phyloP scores from a whole-genome alignment of 495 filamentous ascomycete genomes.

The Annulohypoxylon stygium region DNA sequence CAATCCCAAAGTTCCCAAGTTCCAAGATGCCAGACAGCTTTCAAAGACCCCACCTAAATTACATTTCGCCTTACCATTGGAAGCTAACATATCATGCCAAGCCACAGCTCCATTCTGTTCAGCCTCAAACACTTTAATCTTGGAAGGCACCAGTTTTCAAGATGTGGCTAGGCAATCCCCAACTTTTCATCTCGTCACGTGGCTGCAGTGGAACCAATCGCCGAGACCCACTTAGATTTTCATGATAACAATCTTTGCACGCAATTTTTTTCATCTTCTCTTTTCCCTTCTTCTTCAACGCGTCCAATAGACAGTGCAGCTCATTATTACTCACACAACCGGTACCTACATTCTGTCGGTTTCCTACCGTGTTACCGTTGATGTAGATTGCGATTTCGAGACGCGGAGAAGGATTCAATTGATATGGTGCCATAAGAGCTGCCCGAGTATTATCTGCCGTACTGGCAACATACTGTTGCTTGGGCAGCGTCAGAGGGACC shows the following conservation, averaged over 20 bases:
- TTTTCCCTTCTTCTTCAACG: constrained; percentile 69
- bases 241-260: constrained; percentile 31
- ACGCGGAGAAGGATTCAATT: constrained; percentile 77
- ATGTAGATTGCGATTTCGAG: constrained; percentile 83
- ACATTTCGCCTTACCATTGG: constrained; percentile 28
- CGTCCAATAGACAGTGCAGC: constrained; percentile 90
- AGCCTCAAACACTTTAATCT: constrained; percentile 14
- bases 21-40: constrained; percentile 35
- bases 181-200: constrained; percentile 23
- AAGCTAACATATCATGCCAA: constrained; percentile 27
- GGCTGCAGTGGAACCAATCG: constrained; percentile 11
- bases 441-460: constrained; percentile 74
- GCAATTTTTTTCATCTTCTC: background rate
- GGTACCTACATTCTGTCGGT: constrained; percentile 77
- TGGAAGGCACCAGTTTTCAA: background rate
- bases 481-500: constrained; percentile 93
- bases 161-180: constrained; percentile 1
- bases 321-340: constrained; percentile 71
- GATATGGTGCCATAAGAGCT: constrained; percentile 89
- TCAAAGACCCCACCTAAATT: constrained; percentile 46
- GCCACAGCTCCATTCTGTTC: constrained; percentile 30
- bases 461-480: constrained; percentile 68
- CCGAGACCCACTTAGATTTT: constrained; percentile 40
- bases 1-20: constrained; percentile 28
- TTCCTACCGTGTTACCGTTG: constrained; percentile 70